Evolutionary conservation across 805 yeast genomes (phyloP).

Genomic region (Barnettozyma sp.): DNA sequence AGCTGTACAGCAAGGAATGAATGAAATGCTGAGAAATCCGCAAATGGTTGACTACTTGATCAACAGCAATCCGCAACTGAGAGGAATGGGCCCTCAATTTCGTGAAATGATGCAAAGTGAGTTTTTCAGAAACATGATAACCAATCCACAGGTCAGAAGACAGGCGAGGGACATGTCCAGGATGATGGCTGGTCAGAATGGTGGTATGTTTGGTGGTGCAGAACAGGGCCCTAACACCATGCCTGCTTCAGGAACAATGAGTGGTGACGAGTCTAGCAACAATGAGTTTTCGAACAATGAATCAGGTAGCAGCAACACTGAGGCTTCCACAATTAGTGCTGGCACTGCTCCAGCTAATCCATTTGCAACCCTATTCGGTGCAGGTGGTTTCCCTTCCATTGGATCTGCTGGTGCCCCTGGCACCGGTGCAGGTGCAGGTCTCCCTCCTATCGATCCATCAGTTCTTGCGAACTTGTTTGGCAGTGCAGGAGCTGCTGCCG

Average conservation of each 20-base stretch:
- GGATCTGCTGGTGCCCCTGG: slow-evolving; percentile 16
- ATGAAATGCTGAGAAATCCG: slow-evolving; percentile 77
- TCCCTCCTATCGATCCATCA: slow-evolving; percentile 43
- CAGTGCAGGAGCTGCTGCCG: slow-evolving; percentile 24
- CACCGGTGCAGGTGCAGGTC: slow-evolving; percentile 21
- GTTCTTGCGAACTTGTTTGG: slow-evolving; percentile 42
- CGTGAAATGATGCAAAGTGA: slow-evolving; percentile 83
- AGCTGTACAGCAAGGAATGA: slow-evolving; percentile 72
- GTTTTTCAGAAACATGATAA: slow-evolving; percentile 66
- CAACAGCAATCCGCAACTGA: slow-evolving; percentile 74
- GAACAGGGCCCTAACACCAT: slow-evolving; percentile 27
- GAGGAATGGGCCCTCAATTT: slow-evolving; percentile 84
- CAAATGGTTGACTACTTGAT: slow-evolving; percentile 81
- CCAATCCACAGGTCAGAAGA: slow-evolving; percentile 82
- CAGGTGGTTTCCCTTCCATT: slow-evolving; percentile 16
- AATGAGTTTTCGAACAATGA: slow-evolving; percentile 24
- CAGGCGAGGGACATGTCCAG: slow-evolving; percentile 73
- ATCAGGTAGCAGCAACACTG: slow-evolving; percentile 26
- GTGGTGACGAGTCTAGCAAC: slow-evolving; percentile 11
- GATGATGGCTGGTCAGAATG: slow-evolving; percentile 29
- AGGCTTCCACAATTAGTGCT: slow-evolving; percentile 14
- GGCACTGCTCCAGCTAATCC: slow-evolving; percentile 33
- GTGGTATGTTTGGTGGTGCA: slow-evolving; percentile 24
- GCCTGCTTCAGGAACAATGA: slow-evolving; percentile 43
- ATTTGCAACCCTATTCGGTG: slow-evolving; percentile 25